Conservation (phyloP, 805 yeast species). For the Wilhelminamyces savonicus region DNA sequence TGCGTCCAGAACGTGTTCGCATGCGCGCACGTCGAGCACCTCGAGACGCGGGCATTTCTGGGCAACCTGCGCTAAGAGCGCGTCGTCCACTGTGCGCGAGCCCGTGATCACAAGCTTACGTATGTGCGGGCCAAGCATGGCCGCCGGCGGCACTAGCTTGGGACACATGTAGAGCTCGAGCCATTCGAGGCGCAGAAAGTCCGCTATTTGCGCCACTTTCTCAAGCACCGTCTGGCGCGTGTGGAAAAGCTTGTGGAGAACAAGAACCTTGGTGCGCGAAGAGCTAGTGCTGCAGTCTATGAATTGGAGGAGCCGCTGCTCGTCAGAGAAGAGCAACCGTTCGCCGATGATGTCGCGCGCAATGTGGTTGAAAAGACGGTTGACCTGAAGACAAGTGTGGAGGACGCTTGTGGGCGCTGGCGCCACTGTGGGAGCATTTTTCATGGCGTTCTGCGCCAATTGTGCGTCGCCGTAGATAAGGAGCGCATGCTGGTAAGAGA, state of each 20-base stretch:
- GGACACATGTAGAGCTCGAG: slow-evolving; percentile 85
- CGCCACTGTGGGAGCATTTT: slow-evolving; percentile 4
- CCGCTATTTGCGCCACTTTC: slow-evolving; percentile 28
- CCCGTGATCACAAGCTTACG: slow-evolving; percentile 65
- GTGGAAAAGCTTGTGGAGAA: slow-evolving; percentile 58
- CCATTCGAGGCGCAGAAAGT: slow-evolving; percentile 52
- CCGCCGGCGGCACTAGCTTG: slow-evolving; percentile 45
- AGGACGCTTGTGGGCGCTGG: slow-evolving; percentile 24
- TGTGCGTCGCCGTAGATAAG: slow-evolving; percentile 53
- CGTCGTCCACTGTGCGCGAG: slow-evolving; percentile 54
- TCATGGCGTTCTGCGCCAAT: slow-evolving; percentile 42
- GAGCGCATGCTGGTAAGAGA: slow-evolving; percentile 62
- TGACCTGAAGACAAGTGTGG: slow-evolving; percentile 62
- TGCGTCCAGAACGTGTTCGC: slow-evolving; percentile 69
- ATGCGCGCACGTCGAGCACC: slow-evolving; percentile 74
- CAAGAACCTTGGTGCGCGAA: slow-evolving; percentile 47
- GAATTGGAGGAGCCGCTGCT: slow-evolving; percentile 38
- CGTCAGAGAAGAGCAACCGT: slow-evolving; percentile 49
- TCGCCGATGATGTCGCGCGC: slow-evolving; percentile 51
- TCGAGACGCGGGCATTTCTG: slow-evolving; percentile 52
- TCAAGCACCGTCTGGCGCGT: slow-evolving; percentile 52
- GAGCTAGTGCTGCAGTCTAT: too few species aligned
- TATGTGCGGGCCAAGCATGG: slow-evolving; percentile 23
- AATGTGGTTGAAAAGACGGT: slow-evolving; percentile 55
- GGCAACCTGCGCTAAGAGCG: slow-evolving; percentile 46